A percentile compares a stretch with the other conserved stretches of the same genome.
Conservation (phyloP, 23 red algal species). For the Agarophyton chilense region DNA sequence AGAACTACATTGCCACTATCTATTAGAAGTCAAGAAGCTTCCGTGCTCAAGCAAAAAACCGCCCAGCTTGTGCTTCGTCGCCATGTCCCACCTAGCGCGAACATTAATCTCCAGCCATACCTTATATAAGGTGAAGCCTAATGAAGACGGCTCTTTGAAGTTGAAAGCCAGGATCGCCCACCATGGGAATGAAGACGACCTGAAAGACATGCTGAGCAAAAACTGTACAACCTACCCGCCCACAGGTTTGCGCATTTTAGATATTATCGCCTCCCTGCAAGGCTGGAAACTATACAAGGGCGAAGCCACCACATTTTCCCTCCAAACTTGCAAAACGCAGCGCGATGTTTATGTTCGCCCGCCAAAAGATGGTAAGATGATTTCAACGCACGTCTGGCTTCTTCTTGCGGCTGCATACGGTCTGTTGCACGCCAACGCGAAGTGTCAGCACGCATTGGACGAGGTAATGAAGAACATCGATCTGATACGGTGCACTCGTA, state of each 20-base stretch:
- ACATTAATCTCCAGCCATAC: slow-evolving; percentile 11
- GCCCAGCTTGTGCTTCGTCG: too few relatives aligned
- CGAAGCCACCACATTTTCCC: background rate
- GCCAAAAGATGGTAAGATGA: background rate
- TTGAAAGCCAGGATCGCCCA: background rate
- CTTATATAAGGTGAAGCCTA: background rate
- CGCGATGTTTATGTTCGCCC: background rate
- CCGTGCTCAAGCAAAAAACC: too few relatives aligned
- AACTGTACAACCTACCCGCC: too few relatives aligned
- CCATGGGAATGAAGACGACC: slow-evolving; percentile 10
- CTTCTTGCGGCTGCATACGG: background rate
- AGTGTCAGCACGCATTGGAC: background rate
- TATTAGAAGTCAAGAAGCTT: too few relatives aligned
- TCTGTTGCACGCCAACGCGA: background rate
- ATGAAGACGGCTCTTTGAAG: background rate
- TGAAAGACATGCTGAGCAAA: slow-evolving; percentile 6
- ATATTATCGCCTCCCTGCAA: background rate
- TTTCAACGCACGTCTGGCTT: background rate
- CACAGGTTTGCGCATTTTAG: background rate
- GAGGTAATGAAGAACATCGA: too few relatives aligned
- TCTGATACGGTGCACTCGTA: background rate
- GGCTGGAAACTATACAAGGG: background rate
- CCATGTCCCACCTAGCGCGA: too few relatives aligned
- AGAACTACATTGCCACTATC: too few relatives aligned
- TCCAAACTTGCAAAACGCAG: background rate